These are phyloP conservation scores for Diaporthe longicolla DNA, from an alignment of 2,329 filamentous ascomycete genomes.

Conservation along the genomic window DNA sequence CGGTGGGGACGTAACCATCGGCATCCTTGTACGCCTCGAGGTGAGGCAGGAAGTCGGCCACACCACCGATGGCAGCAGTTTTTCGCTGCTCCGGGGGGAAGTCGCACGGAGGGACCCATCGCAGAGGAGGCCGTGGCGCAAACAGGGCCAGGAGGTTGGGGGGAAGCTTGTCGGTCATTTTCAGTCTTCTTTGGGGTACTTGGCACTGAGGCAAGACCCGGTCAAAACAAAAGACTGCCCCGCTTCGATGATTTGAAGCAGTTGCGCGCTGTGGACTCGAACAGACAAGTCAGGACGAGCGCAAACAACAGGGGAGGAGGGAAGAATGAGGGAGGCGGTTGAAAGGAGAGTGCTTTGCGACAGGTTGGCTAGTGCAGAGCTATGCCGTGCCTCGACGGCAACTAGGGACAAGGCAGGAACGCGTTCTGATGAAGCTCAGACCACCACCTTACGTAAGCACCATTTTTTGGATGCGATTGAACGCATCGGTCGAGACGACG, in stretches of 20 bases:
- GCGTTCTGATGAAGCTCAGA: constrained; percentile 34
- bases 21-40: constrained; percentile 84
- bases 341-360: constrained; percentile 36
- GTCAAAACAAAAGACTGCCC: not conserved
- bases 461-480: constrained; percentile 33
- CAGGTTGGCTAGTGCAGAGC: constrained; percentile 30
- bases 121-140: constrained; percentile 90
- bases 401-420: constrained; percentile 31
- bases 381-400: constrained; percentile 20
- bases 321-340: not conserved
- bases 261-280: not conserved
- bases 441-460: constrained; percentile 37
- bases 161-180: constrained; percentile 97
- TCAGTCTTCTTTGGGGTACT: constrained; percentile 45
- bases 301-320: not conserved
- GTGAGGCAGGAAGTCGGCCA: constrained; percentile 81
- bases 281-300: not conserved
- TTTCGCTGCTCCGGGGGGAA: constrained; percentile 85
- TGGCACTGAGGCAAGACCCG: not conserved
- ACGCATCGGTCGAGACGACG: not conserved
- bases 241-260: not conserved
- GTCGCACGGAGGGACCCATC: constrained; percentile 88
- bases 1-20: constrained; percentile 83
- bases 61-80: constrained; percentile 79
- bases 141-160: constrained; percentile 94